Conservation (phyloP, 2,329 filamentous ascomycete genomes). For the Aureobasidium sp. region DNA sequence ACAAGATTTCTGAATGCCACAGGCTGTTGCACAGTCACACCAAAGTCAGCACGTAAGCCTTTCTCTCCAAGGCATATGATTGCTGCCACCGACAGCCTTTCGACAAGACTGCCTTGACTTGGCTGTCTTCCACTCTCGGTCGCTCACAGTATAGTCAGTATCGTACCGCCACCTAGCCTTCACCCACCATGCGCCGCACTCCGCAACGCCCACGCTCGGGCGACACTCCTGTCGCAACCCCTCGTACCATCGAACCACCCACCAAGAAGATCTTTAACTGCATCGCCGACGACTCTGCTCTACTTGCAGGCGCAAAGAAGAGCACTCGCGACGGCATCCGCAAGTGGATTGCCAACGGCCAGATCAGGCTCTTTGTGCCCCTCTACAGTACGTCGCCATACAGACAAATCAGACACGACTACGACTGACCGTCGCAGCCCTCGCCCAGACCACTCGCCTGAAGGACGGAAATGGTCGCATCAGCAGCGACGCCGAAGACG, state of each 20-base stretch:
- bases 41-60: conserved; percentile 9
- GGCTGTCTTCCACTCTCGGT: not conserved
- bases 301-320: conserved; percentile 45
- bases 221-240: not conserved
- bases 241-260: conserved; percentile 9
- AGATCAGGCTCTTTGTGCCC: conserved; percentile 45
- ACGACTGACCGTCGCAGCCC: conserved; percentile 14
- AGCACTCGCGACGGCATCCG: conserved; percentile 46
- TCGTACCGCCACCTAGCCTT: not conserved
- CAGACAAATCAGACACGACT: not conserved
- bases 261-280: conserved; percentile 46
- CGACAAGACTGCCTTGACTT: not conserved
- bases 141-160: not conserved
- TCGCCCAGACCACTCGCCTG: conserved; percentile 16
- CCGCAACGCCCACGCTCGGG: conserved; percentile 6
- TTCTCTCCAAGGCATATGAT: conserved; percentile 4
- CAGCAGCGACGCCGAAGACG: conserved; percentile 28
- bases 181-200: conserved; percentile 13
- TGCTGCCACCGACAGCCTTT: not conserved
- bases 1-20: conserved; percentile 9
- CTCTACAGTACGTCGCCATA: conserved; percentile 39
- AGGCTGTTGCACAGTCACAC: conserved; percentile 1
- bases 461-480: conserved; percentile 17
- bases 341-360: conserved; percentile 44
- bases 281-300: conserved; percentile 46